Evolutionary conservation across 306 rosid genomes (phyloP), one percentile per base, ranked within the genome.

Genomic region (Astragalus membranaceus): DNA sequence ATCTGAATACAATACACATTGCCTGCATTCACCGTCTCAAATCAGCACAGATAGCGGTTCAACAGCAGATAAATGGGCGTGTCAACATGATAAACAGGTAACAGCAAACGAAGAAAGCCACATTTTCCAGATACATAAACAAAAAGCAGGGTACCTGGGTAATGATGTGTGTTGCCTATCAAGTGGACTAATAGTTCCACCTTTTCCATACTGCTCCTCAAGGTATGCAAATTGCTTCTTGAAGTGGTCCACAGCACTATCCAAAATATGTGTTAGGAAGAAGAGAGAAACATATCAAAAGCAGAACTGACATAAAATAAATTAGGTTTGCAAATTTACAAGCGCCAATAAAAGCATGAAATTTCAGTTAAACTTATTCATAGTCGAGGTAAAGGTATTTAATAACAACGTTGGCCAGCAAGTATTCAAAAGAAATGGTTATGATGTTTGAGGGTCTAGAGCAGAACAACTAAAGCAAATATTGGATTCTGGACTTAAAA

Each of bases 211-310:
- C 76, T 90, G 97, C 85, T 90, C 98, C 84, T 94, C 98, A 8
- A 94, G 98, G 85, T 57, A 94, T 59, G 98, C 95, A 84, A 94
- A 94, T 84, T 94, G 98, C 86, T 94, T 94, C 82, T 94, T 94
- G 80, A 90, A 94, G 85, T 88, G 98, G 67, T 94, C 98, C 83
- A 94, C 99, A 50, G 95, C 99, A 88, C 99, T 95, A 82, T 43
- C 47, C 52, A 52, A 74, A 67, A 59, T 36, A 46, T 44, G 10
- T 23, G 26, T 65, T 15, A 29, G 52, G 36, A 53, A 13, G n/a
- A 39, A 5, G 4, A 17, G 30, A 41, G 32, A 51, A 52, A 69
- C 7, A 62, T n/a, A 36, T 17, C 23, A 37, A 64, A 76, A 17
- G 26, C 13, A 58, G 32, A 12, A 11, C 36, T 48, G 46, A 56